A percentile compares a stretch with the other conserved stretches of the same genome.
These are phyloP conservation scores for Venturia nashicola DNA, from an alignment of 2,329 filamentous ascomycete genomes.

Conservation along the genomic window DNA sequence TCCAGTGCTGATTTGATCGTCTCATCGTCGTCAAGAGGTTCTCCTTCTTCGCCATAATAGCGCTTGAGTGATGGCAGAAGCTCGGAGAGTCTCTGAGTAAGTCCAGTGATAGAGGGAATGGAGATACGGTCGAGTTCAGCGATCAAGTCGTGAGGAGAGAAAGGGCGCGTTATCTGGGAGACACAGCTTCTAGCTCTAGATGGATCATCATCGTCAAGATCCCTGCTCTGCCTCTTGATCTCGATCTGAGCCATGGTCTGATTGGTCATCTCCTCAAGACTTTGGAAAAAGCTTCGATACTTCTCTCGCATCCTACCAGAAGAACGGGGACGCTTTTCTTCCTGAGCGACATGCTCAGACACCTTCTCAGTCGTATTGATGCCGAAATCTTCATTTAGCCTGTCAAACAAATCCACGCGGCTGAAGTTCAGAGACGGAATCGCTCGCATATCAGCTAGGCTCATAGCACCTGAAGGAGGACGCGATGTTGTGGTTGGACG, in stretches of 20 bases:
- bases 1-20: conserved; percentile 15
- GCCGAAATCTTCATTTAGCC: conserved; percentile 31
- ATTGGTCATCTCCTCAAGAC: conserved; percentile 16
- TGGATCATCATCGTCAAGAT: not conserved
- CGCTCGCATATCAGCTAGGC: conserved; percentile 25
- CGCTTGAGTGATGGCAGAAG: conserved; percentile 31
- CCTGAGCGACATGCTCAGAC: conserved; percentile 15
- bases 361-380: conserved; percentile 22
- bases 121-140: conserved; percentile 33
- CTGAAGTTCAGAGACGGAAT: conserved; percentile 38
- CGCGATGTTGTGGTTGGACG: not conserved
- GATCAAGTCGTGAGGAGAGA: conserved; percentile 30
- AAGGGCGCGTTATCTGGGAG: conserved; percentile 7
- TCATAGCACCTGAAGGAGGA: not conserved
- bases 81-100: conserved; percentile 34
- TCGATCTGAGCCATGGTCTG: not conserved
- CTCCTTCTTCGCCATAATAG: conserved; percentile 25
- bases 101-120: conserved; percentile 31
- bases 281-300: conserved; percentile 33
- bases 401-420: conserved; percentile 31
- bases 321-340: conserved; percentile 21
- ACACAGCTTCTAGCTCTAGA: not conserved
- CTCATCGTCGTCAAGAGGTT: conserved; percentile 18
- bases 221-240: not conserved
- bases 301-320: conserved; percentile 29